Evolutionary conservation across 2,329 filamentous ascomycete species (phyloP), one percentile per base, ranked within the genome.

Genomic region (Colletotrichum aenigma): DNA sequence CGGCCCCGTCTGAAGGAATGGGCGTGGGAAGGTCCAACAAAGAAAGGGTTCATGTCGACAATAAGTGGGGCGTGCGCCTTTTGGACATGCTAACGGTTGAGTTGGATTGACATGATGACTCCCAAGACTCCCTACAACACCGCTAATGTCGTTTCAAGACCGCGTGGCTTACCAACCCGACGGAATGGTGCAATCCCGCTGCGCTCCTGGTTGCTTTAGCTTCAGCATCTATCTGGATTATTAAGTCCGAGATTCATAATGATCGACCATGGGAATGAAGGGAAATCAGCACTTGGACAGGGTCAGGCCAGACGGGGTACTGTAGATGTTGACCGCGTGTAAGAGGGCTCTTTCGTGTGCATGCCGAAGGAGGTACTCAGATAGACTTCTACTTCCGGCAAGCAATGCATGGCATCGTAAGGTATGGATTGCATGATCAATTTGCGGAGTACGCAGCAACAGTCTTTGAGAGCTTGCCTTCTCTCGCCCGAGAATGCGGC

Each of bases 71-170:
- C 66, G 12, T 8, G 30, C 68, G 72, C 72, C 72, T 75, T 70
- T 75, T 48, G 52, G 24, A 61, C n/a, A 18, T 64, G 48, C 18
- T 71, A 62, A 70, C 24, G 55, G 28, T 30, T 21, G 43, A 21
- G n/a, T 12, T 13, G n/a, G 26, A 21, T 75, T 75, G 72, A 75
- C 72, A 71, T 43, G 69, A 55, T 75, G 72, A 71, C 72, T 75
- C 68, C 58, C 52, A 30, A 18, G 72, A 71, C 72, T 75, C 68
- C 58, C 52, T 36, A 18, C 26, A 55, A 21, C 36, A 71, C 36
- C 72, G 55, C 72, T 66, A 74, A 26, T 9, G 38, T 36, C 28
- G 28, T 24, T 61, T 65, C 36, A 24, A 61, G 24, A 52, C n/a
- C 32, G 24, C n/a, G 30, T 48, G 43, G 72, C 61, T 74, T 60